phyloP scores from a whole-genome alignment of 164 flowering plant species.

The Chimonanthus salicifolius region DNA sequence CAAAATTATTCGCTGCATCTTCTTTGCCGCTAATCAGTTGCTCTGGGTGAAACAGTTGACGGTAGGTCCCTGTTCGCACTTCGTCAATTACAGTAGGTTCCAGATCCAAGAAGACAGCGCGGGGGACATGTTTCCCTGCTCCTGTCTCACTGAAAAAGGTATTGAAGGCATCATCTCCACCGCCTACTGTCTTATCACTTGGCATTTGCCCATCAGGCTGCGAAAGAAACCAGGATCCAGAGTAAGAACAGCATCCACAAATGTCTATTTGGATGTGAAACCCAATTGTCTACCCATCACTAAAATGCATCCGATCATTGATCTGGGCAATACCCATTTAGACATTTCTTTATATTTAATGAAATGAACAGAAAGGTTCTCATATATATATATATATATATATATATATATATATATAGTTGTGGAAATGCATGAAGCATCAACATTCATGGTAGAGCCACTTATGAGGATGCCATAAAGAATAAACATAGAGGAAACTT shows the following conservation, averaged over 20 bases:
- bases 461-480: too few species aligned
- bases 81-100: constrained; percentile 76
- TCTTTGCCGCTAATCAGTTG: constrained; percentile 62
- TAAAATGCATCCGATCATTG: too few species aligned
- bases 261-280: neutral
- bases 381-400: too few species aligned
- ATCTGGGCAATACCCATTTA: too few species aligned
- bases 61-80: constrained; percentile 52
- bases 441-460: too few species aligned
- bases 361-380: too few species aligned
- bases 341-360: too few species aligned
- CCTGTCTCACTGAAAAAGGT: constrained; percentile 67
- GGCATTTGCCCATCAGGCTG: constrained; percentile 80
- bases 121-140: constrained; percentile 60
- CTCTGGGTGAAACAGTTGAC: constrained; percentile 60
- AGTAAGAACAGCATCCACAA: neutral
- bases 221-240: neutral
- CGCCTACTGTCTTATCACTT: constrained; percentile 50
- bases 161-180: constrained; percentile 70
- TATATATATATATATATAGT: too few species aligned
- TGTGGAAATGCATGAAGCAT: too few species aligned
- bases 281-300: neutral
- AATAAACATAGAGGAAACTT: too few species aligned
- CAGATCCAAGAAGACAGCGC: constrained; percentile 54
- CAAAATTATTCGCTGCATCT: constrained; percentile 62